Percentiles rank a stretch among this genome's conserved stretches.
phyloP scores from a whole-genome alignment of 768 basidiomycete genomes.

The Mycena latifolia region DNA sequence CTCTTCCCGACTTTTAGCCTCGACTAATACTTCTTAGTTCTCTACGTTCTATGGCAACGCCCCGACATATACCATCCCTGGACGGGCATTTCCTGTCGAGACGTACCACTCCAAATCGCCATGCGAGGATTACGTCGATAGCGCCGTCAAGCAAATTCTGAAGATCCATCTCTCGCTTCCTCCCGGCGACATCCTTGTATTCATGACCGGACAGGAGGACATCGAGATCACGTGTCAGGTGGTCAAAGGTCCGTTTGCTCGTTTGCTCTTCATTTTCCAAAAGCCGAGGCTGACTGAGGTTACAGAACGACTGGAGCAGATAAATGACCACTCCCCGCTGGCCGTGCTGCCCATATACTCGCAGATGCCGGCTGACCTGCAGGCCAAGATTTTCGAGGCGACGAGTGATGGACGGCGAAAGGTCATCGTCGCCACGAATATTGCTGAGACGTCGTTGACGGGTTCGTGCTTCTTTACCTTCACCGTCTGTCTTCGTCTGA shows the following conservation, averaged over 20 bases:
- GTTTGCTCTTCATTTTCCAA: slow-evolving; percentile 24
- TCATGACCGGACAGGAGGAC: slow-evolving; percentile 99
- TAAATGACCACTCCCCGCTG: slow-evolving; percentile 90
- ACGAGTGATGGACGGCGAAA: slow-evolving; percentile 71
- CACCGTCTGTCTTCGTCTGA: slow-evolving; percentile 32
- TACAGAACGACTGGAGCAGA: slow-evolving; percentile 88
- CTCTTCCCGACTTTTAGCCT: background rate
- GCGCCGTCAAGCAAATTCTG: slow-evolving; percentile 97
- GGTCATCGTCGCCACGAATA: slow-evolving; percentile 98
- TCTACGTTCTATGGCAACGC: slow-evolving; percentile 96
- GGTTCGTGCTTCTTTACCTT: slow-evolving; percentile 56
- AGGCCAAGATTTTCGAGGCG: slow-evolving; percentile 67
- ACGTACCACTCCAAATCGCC: slow-evolving; percentile 96
- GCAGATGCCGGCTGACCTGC: slow-evolving; percentile 99
- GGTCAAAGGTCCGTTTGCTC: slow-evolving; percentile 70
- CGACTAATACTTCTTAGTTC: slow-evolving; percentile 66
- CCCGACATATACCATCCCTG: slow-evolving; percentile 91
- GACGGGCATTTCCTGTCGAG: slow-evolving; percentile 97
- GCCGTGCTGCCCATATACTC: slow-evolving; percentile 99
- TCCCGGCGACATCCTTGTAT: slow-evolving; percentile 94
- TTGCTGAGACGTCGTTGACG: slow-evolving; percentile 97
- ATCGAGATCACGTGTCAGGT: slow-evolving; percentile 98
- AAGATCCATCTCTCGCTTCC: slow-evolving; percentile 96
- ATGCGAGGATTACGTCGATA: slow-evolving; percentile 99
- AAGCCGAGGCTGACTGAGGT: slow-evolving; percentile 14